Evolutionary conservation across 306 rosid species (phyloP).

Genomic region (Gynostemma pentaphyllum): DNA sequence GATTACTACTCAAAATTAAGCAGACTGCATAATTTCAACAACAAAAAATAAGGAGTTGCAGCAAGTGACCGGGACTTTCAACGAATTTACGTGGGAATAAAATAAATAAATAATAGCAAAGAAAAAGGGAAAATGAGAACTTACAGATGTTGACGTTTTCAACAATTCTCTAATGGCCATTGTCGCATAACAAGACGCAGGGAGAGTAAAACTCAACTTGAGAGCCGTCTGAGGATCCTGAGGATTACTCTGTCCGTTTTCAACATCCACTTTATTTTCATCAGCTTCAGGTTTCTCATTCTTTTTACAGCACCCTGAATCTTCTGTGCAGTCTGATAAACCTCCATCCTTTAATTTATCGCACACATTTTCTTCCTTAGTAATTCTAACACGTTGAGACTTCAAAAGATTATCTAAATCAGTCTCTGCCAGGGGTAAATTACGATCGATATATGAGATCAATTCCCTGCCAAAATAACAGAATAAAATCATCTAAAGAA

Average conservation of each 20-base stretch:
- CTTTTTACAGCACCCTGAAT: constrained; percentile 25
- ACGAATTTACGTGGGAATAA: background rate
- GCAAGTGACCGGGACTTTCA: background rate
- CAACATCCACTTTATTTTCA: constrained; percentile 13
- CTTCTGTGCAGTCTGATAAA: constrained; percentile 15
- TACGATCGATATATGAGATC: constrained; percentile 51
- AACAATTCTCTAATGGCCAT: constrained; percentile 96
- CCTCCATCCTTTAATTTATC: constrained; percentile 26
- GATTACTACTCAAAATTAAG: background rate
- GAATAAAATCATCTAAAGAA: constrained; percentile 5
- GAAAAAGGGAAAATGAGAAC: constrained; percentile 15
- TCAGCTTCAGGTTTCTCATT: constrained; percentile 19
- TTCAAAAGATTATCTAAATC: constrained; percentile 61
- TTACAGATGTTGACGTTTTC: constrained; percentile 91
- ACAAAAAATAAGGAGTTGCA: background rate
- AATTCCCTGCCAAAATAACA: constrained; percentile 52
- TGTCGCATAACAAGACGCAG: constrained; percentile 90
- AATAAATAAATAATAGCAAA: background rate
- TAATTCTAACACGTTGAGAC: constrained; percentile 20
- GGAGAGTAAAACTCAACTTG: constrained; percentile 75
- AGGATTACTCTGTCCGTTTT: constrained; percentile 16
- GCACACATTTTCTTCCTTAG: constrained; percentile 16
- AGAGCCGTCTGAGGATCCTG: constrained; percentile 66
- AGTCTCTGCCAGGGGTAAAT: constrained; percentile 59
- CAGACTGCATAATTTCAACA: background rate